Percentiles rank a stretch among this genome's conserved stretches.
Conservation (phyloP, 305 asterid species). For the Solanum chacoense region DNA sequence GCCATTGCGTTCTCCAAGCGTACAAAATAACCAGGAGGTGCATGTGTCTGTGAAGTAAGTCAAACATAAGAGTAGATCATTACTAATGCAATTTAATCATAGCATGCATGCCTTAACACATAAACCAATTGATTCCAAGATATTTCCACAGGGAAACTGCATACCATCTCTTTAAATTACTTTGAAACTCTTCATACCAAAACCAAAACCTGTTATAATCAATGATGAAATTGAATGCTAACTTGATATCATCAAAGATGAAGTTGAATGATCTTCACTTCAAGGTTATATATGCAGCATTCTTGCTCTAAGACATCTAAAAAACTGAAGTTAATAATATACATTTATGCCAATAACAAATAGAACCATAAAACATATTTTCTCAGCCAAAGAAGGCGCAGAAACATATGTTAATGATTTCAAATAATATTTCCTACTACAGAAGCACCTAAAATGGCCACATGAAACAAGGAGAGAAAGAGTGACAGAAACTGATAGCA, state of each 20-base stretch:
- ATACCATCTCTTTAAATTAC: neutral
- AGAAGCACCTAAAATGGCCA: neutral
- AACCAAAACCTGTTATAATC: neutral
- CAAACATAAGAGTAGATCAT: neutral
- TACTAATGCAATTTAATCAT: neutral
- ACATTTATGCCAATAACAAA: neutral
- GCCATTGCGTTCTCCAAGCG: neutral
- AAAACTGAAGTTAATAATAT: neutral
- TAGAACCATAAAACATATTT: neutral
- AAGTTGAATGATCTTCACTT: neutral
- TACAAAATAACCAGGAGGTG: neutral
- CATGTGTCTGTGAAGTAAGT: slow-evolving; percentile 3
- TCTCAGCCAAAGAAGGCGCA: neutral
- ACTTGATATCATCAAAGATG: neutral
- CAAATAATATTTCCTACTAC: neutral
- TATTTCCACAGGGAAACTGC: neutral
- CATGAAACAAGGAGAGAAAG: neutral
- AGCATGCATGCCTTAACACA: neutral
- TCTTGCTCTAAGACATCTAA: neutral
- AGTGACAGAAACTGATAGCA: neutral
- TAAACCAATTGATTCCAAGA: neutral
- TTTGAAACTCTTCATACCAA: neutral
- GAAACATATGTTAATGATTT: neutral
- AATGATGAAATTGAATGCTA: neutral
- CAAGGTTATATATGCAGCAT: neutral